Conservation (phyloP, 1,284 basidiomycete species). For the Cryptococcus floricola region DNA sequence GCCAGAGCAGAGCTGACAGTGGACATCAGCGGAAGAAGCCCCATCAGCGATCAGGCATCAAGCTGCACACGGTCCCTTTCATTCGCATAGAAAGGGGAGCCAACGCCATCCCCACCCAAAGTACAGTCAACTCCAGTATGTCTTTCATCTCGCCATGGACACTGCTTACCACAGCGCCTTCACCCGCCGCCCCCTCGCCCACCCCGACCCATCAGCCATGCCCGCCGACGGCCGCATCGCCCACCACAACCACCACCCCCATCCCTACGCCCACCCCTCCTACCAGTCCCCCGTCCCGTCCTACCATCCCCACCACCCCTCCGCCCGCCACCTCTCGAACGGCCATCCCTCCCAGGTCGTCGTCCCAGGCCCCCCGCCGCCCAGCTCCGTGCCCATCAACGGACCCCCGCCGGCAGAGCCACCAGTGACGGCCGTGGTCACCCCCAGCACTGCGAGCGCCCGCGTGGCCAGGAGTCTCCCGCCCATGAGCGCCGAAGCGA, state of each 20-base stretch:
- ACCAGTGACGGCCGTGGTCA: conserved; percentile 8
- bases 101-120: no score
- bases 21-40: no score
- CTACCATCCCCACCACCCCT: conserved; percentile 16
- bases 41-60: no score
- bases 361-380: conserved; percentile 20
- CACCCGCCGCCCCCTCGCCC: background rate
- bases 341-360: conserved; percentile 22
- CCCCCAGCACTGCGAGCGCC: conserved; percentile 27
- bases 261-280: conserved; percentile 6
- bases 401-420: conserved; percentile 11
- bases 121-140: no score
- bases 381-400: conserved; percentile 18
- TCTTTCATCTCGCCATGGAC: background rate
- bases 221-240: conserved; percentile 13
- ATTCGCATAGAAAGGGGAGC: no score
- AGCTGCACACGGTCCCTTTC: no score
- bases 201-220: conserved; percentile 7
- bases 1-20: no score
- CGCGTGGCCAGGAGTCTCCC: conserved; percentile 8
- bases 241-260: conserved; percentile 10
- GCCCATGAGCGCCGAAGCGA: conserved; percentile 18
- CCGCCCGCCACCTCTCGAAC: conserved; percentile 26
- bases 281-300: conserved; percentile 11
- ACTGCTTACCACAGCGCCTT: background rate